Percentiles rank a stretch among this genome's conserved stretches.
phyloP scores from a whole-genome alignment of 257 asterid species.

The Marsdenia floribunda region DNA sequence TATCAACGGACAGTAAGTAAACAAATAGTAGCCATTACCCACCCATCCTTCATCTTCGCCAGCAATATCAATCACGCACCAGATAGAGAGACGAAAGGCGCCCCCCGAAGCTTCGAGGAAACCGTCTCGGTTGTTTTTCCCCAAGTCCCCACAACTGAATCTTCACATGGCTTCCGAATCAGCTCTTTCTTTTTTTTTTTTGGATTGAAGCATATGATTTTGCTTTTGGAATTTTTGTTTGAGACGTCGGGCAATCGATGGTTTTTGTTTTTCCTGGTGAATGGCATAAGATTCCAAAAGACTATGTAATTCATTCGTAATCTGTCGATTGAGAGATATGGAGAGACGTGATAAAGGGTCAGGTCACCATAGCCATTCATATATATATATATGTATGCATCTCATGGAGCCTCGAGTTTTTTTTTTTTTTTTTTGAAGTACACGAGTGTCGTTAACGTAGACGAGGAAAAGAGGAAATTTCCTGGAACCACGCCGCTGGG shows the following conservation, averaged over 20 bases:
- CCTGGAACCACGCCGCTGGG: background rate
- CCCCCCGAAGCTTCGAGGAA: slow-evolving; percentile 14
- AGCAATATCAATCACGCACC: background rate
- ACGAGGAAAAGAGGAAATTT: background rate
- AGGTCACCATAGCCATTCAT: background rate
- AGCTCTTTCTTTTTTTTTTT: background rate
- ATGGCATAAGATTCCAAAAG: background rate
- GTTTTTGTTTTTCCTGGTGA: background rate
- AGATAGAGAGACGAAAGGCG: background rate
- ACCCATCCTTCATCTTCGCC: background rate
- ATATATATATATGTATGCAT: background rate
- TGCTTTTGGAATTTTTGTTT: background rate
- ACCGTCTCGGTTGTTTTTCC: background rate
- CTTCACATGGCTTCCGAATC: slow-evolving; percentile 8
- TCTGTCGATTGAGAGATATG: background rate
- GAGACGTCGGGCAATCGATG: too few species aligned
- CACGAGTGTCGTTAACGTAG: background rate
- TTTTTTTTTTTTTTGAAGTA: too few species aligned
- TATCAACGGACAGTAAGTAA: background rate
- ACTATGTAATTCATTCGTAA: background rate
- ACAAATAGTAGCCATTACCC: too few species aligned
- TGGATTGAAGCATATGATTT: background rate
- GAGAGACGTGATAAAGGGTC: background rate
- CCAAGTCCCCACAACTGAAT: background rate
- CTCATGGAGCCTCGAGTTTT: background rate